These are phyloP conservation scores for Oleoguttula mirabilis DNA, from an alignment of 495 filamentous ascomycete species.

Conservation along the genomic window DNA sequence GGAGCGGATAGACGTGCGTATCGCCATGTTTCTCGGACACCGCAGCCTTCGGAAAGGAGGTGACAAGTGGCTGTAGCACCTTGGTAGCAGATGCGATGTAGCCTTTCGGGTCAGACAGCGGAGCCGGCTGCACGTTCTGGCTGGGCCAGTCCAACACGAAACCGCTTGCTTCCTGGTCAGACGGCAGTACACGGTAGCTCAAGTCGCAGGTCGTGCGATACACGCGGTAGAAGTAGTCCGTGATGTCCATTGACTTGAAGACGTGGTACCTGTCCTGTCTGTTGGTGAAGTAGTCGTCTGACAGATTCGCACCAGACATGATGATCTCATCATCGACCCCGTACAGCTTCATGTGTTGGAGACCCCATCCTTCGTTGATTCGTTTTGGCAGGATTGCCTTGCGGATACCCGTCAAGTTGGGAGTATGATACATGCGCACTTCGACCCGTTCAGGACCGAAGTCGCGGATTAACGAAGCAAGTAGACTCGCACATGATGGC, in stretches of 20 bases:
- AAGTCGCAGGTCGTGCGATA: constrained; percentile 66
- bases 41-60: constrained; percentile 32
- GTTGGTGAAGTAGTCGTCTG: constrained; percentile 90
- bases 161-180: constrained; percentile 38
- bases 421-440: constrained; percentile 94
- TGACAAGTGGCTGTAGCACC: constrained; percentile 53
- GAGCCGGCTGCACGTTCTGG: constrained; percentile 58
- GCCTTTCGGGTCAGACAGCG: constrained; percentile 51
- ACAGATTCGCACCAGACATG: constrained; percentile 88
- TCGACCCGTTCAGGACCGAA: constrained; percentile 83
- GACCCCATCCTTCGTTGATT: constrained; percentile 95
- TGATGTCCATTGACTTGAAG: constrained; percentile 63
- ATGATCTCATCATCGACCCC: constrained; percentile 94
- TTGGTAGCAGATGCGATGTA: constrained; percentile 58
- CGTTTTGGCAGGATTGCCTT: constrained; percentile 75
- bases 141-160: constrained; percentile 71
- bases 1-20: constrained; percentile 72
- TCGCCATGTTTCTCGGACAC: constrained; percentile 30
- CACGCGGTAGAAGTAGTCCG: constrained; percentile 69
- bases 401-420: constrained; percentile 76
- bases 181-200: constrained; percentile 64
- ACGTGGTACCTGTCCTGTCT: constrained; percentile 91
- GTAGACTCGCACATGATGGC: constrained; percentile 77
- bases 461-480: constrained; percentile 66
- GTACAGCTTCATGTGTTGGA: constrained; percentile 99